A percentile compares a stretch with the other conserved stretches of the same genome.
Conservation (phyloP, 306 rosid species). For the Myrica gale region DNA sequence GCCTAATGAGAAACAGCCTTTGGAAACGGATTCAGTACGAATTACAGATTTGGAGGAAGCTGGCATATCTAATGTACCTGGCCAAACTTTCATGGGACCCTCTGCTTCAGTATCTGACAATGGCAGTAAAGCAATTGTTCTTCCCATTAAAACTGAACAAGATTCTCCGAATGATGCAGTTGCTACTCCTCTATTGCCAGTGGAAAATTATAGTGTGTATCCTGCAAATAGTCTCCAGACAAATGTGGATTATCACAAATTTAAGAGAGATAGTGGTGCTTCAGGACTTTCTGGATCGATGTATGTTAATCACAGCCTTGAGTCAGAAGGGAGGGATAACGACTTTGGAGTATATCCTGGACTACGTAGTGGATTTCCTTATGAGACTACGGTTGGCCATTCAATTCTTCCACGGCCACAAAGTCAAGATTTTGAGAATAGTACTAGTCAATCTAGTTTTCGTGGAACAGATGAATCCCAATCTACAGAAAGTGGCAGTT, state of each 20-base stretch:
- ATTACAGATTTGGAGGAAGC: constrained; percentile 56
- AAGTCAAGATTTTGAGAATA: constrained; percentile 45
- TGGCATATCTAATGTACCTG: constrained; percentile 61
- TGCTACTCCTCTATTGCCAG: constrained; percentile 24
- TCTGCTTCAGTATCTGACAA: constrained; percentile 36
- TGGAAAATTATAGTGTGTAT: constrained; percentile 37
- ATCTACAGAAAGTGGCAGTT: constrained; percentile 39
- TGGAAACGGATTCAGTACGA: constrained; percentile 59
- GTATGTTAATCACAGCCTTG: constrained; percentile 39
- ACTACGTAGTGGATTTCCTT: constrained; percentile 33
- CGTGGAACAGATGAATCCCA: constrained; percentile 44
- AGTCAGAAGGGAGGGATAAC: constrained; percentile 35
- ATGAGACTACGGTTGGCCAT: constrained; percentile 42
- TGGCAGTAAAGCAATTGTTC: constrained; percentile 34
- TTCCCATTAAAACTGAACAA: constrained; percentile 41
- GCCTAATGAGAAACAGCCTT: constrained; percentile 50
- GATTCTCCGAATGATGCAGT: constrained; percentile 33
- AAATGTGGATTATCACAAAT: constrained; percentile 42
- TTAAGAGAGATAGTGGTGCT: constrained; percentile 37
- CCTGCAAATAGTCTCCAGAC: constrained; percentile 35
- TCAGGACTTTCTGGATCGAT: constrained; percentile 31
- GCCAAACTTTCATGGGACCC: constrained; percentile 34
- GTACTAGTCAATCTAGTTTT: constrained; percentile 40
- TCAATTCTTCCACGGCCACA: constrained; percentile 32
- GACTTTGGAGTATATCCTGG: constrained; percentile 32